Evolutionary conservation across 2,329 filamentous ascomycete genomes (phyloP), one percentile per base, ranked within the genome.

Genomic region (Ophiostoma sp.): DNA sequence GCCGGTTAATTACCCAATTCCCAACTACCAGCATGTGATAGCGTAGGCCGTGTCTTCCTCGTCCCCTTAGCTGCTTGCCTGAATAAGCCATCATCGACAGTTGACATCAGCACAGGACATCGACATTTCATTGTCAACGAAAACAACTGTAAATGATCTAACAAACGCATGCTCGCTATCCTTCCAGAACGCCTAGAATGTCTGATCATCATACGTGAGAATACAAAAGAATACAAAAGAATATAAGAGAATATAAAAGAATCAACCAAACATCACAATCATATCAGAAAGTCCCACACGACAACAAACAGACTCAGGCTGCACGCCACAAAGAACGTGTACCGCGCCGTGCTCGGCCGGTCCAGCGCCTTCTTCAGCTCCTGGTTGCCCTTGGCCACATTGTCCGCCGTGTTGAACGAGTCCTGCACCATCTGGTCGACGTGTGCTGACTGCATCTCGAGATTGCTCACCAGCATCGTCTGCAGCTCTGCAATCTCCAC

Each of bases 401-500:
- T 97, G 76, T 94, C 90, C 40, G 89, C 87, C 9, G 93, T 97
- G 44, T 42, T 84, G 70, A 88, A 85, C 1, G 92, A 93, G 77
- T 99, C 94, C 60, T 88, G 83, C 44, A 97, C 92, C 27, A 99
- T 83, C 76, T 95, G 91, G 70, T 93, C 90, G 71, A 99, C 96
- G 74, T 95, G 89, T 68, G 92, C 92, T 67, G 91, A 90, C 76
- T 99, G 95, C 14, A 89, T 89, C 52, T 89, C 85, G 36, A 99
- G 84, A 75, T 97, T 96, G 74, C 87, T 87, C 55, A 95, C 92
- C 12, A 99, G 88, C 67, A 94, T 88, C 68, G 91, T 92, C 77
- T 99, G 95, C 66, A 99, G 82, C 76, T 96, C 93, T 7, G 92
- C 90, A 71, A 99, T 97, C 77, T 99, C 95, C 3, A 96, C 78